Evolutionary conservation across 2,329 filamentous ascomycete species (phyloP).

Genomic region (Fusarium mangiferae): DNA sequence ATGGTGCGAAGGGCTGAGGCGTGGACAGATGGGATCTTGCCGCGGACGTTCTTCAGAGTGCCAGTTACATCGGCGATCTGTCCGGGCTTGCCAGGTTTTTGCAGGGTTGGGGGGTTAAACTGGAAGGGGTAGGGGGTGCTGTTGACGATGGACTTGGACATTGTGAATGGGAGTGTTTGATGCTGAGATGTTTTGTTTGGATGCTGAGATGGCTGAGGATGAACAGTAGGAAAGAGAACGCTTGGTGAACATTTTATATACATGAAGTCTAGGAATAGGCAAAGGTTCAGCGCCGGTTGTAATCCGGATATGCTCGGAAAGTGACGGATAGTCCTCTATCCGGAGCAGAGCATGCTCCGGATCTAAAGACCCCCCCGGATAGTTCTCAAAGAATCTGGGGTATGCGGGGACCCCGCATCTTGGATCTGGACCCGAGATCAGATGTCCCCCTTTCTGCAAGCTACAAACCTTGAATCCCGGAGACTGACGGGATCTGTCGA

Average conservation of each 20-base stretch:
- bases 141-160: constrained; percentile 45
- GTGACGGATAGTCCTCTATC: neutral
- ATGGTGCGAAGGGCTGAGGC: constrained; percentile 51
- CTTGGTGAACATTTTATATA: neutral
- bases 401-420: constrained; percentile 1
- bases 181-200: neutral
- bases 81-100: constrained; percentile 25
- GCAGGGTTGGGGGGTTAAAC: constrained; percentile 31
- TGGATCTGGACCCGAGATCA: neutral
- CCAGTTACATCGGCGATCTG: constrained; percentile 11
- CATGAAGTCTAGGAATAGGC: neutral
- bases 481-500: neutral
- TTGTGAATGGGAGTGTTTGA: neutral
- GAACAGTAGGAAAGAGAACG: rapidly evolving
- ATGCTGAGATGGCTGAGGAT: neutral
- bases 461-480: neutral
- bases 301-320: neutral
- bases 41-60: constrained; percentile 26
- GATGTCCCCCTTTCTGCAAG: neutral
- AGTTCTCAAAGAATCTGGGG: neutral
- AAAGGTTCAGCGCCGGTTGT: rapidly evolving
- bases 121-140: constrained; percentile 48
- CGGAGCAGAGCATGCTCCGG: neutral
- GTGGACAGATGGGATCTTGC: constrained; percentile 50
- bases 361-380: neutral